Evolutionary conservation across 257 asterid species (phyloP).

Genomic region (Misopates orontium): DNA sequence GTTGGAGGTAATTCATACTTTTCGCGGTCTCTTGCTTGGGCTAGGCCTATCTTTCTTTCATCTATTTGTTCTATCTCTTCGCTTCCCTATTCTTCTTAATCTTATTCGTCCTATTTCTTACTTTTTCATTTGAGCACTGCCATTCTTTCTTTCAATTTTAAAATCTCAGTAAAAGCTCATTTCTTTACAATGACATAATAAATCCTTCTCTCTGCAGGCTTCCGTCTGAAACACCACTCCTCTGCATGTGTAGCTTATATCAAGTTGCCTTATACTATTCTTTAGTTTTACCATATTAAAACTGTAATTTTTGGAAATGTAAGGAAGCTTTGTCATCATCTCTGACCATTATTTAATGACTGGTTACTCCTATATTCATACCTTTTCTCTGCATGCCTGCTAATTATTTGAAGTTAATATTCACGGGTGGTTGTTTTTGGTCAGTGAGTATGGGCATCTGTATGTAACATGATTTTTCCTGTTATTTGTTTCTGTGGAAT

Average conservation of each 20-base stretch:
- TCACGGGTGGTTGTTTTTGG: too few species aligned
- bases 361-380: too few species aligned
- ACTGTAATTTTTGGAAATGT: neutral
- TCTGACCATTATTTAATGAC: too few species aligned
- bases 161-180: neutral
- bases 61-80: neutral
- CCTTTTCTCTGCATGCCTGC: too few species aligned
- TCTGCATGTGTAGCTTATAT: neutral
- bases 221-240: neutral
- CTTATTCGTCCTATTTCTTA: neutral
- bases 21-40: neutral
- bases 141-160: constrained; percentile 5
- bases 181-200: neutral
- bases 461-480: too few species aligned
- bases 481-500: too few species aligned
- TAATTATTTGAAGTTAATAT: too few species aligned
- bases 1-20: constrained; percentile 62
- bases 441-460: too few species aligned
- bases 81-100: neutral
- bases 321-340: too few species aligned
- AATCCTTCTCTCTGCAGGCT: neutral
- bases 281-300: neutral
- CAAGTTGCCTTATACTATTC: neutral
- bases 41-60: neutral
- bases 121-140: neutral